Percentiles rank a stretch among this genome's conserved stretches.
Conservation (phyloP, 768 basidiomycete genomes). For the Xanthoconium stramineum region DNA sequence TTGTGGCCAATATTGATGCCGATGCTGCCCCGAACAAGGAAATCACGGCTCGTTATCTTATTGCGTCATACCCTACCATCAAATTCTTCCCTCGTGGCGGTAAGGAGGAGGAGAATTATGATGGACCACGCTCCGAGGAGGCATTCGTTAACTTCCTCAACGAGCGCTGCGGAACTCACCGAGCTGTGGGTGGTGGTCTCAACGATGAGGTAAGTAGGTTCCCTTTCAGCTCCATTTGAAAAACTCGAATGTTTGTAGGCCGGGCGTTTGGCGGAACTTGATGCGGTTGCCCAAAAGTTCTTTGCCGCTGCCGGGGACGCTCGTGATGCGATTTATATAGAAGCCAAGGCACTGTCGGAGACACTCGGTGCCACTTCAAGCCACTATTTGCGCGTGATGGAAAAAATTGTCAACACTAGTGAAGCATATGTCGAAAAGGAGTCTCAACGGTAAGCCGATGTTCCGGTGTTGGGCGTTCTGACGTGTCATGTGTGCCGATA, state of each 20-base stretch:
- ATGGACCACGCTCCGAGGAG: conserved; percentile 65
- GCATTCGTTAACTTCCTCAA: conserved; percentile 81
- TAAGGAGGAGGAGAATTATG: conserved; percentile 64
- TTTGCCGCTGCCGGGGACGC: conserved; percentile 54
- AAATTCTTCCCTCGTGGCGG: conserved; percentile 86
- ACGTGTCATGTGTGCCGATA: conserved; percentile 27
- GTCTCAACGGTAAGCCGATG: conserved; percentile 60
- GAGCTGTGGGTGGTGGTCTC: conserved; percentile 79
- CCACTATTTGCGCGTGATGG: conserved; percentile 90
- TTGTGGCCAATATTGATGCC: conserved; percentile 89
- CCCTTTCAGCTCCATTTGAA: neutral
- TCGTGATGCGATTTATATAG: conserved; percentile 59
- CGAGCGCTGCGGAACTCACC: conserved; percentile 81
- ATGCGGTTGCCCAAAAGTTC: conserved; percentile 74
- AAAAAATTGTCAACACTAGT: conserved; percentile 70
- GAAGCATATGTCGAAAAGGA: conserved; percentile 86
- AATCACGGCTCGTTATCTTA: conserved; percentile 66
- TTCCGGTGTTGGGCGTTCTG: neutral
- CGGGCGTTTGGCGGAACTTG: conserved; percentile 76
- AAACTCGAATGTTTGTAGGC: conserved; percentile 47
- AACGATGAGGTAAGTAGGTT: conserved; percentile 52
- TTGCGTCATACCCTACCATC: conserved; percentile 87
- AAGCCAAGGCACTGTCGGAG: conserved; percentile 51
- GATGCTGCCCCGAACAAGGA: conserved; percentile 78
- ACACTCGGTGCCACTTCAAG: conserved; percentile 54